These are phyloP conservation scores for Nidula niveotomentosa DNA, from an alignment of 1,284 basidiomycete genomes.

Conservation along the genomic window DNA sequence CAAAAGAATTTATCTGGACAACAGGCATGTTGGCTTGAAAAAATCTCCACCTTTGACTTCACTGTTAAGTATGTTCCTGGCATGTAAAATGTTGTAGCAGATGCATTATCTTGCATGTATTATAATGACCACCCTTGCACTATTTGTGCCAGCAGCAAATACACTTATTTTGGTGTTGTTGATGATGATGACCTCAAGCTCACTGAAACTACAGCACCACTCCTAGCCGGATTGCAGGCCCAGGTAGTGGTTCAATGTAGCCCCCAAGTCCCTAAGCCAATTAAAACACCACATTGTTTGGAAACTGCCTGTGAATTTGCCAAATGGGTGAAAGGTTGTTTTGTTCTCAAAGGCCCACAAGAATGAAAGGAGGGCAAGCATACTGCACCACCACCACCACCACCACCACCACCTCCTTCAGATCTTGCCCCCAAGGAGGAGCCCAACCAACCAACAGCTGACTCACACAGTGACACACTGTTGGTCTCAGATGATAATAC, in stretches of 20 bases:
- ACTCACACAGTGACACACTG: too few relatives aligned
- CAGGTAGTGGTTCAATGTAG: too few relatives aligned
- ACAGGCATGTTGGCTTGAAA: constrained; percentile 35
- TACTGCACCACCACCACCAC: too few relatives aligned
- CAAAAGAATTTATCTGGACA: constrained; percentile 27
- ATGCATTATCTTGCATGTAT: constrained; percentile 23
- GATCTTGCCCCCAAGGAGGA: too few relatives aligned
- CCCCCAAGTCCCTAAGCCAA: too few relatives aligned
- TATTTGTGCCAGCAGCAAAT: constrained; percentile 10
- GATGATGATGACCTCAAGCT: constrained; percentile 4
- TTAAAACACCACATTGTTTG: constrained; percentile 4
- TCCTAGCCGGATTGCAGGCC: too few relatives aligned
- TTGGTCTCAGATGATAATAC: too few relatives aligned
- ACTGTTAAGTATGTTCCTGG: constrained; percentile 21
- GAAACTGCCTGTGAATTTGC: constrained; percentile 9
- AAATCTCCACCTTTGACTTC: constrained; percentile 23
- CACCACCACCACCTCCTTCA: too few relatives aligned
- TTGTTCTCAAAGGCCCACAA: constrained; percentile 8
- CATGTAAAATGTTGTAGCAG: constrained; percentile 20
- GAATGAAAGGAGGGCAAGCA: constrained; percentile 13
- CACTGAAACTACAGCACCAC: too few relatives aligned
- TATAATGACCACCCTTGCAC: constrained; percentile 17
- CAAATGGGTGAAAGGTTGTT: background rate
- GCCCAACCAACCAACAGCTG: too few relatives aligned
- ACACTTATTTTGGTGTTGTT: constrained; percentile 14